Evolutionary conservation across 768 basidiomycete genomes (phyloP).

Genomic region (Pluteus cervinus): DNA sequence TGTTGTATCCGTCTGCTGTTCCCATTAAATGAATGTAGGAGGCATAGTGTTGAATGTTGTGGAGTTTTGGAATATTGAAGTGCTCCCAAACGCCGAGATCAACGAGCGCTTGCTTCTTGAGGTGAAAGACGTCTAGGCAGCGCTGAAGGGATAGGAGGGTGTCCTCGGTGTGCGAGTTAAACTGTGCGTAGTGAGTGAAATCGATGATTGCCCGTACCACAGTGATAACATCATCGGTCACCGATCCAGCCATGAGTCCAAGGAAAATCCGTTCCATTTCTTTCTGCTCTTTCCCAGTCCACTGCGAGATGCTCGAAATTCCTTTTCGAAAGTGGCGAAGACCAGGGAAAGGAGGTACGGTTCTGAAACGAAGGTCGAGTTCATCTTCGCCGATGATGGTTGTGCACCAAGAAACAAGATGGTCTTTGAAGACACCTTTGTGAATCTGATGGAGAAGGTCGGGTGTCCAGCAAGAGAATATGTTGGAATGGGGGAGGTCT

Average conservation of each 20-base stretch:
- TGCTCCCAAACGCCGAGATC: constrained; percentile 11
- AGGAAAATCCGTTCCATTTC: constrained; percentile 26
- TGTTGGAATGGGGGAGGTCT: constrained; percentile 20
- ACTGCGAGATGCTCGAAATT: constrained; percentile 22
- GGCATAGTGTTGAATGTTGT: constrained; percentile 17
- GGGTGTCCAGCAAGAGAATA: constrained; percentile 32
- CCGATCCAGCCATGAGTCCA: constrained; percentile 21
- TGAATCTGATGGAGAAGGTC: constrained; percentile 44
- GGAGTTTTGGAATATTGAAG: constrained; percentile 27
- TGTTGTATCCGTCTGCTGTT: constrained; percentile 17
- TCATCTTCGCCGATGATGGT: constrained; percentile 18
- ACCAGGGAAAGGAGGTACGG: constrained; percentile 28
- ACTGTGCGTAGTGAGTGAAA: constrained; percentile 17
- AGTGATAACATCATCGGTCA: constrained; percentile 1
- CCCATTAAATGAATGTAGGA: constrained; percentile 14
- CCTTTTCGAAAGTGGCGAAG: constrained; percentile 28
- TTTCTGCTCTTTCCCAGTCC: constrained; percentile 29
- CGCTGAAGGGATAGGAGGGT: constrained; percentile 20
- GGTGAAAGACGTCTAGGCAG: constrained; percentile 20
- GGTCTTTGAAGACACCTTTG: constrained; percentile 39
- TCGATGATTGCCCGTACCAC: constrained; percentile 15
- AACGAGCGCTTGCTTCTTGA: constrained; percentile 17
- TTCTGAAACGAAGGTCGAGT: constrained; percentile 25
- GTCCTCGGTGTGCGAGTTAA: constrained; percentile 22
- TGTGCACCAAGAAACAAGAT: constrained; percentile 26